Evolutionary conservation across 2,329 filamentous ascomycete species (phyloP), one percentile per base, ranked within the genome.

Genomic region (Colletotrichum sp.): DNA sequence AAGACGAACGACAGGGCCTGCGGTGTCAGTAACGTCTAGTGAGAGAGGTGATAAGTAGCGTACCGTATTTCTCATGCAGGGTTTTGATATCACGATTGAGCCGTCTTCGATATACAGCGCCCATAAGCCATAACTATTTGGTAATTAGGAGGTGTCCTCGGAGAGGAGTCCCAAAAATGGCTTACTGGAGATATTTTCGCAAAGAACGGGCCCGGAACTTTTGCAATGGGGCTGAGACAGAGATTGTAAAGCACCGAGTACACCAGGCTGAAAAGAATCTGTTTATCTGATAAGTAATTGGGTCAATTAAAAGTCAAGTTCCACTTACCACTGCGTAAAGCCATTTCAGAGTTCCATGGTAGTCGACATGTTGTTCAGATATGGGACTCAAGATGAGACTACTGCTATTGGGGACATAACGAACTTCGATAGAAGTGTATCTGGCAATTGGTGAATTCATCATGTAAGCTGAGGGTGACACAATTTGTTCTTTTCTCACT

Each of bases 101-200:
- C 3, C 36, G 43, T 24, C n/a, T 28, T 1, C 48, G 48, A 5
- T 21, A 16, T 1, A 60, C 61, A 30, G 69, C 60, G 6, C 61
- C 24, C 69, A 71, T 66, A 8, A 71, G 52, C 61, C 61, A 71
- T 30, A 71, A 4, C 69, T 66, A 30, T 30, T 28, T 48, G n/a
- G n/a, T 21, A 8, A 21, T 34, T 9, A 58, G 28, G 15, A 36
- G 7, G 1, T 16, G 34, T 16, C 6, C 34, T 36, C 13, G 1
- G 15, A 36, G 13, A 36, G 13, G 3, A 36, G 16, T 16, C 15
- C 15, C 7, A 16, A 2, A 5, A 13, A 18, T 60, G 5, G 28
- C 69, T 66, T 10, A 71, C 69, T 10, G 69, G 69, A 16, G 69
- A 71, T 16, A 71, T 18, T 32, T 71, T 66, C 3, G 69, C 69